Conservation (phyloP, 1,284 basidiomycete species). For the Apiotrichum sp. region DNA sequence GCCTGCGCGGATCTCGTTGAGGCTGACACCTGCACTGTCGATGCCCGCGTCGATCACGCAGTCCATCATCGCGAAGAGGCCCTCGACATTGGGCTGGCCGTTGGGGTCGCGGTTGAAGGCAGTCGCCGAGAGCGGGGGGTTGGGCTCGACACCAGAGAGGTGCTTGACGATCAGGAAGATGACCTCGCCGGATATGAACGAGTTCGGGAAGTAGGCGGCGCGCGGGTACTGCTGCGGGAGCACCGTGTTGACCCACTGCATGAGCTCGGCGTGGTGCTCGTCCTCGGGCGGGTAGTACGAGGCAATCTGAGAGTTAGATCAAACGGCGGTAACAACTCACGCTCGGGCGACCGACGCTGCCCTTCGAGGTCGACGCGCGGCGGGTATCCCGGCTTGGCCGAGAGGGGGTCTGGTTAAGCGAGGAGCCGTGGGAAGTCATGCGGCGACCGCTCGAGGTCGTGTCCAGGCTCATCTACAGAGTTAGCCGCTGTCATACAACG, state of each 20-base stretch:
- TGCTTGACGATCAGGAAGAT: conserved; percentile 47
- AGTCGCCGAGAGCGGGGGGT: conserved; percentile 33
- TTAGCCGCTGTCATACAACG: conserved; percentile 4
- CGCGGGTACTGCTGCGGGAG: conserved; percentile 61
- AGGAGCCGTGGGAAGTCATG: conserved; percentile 11
- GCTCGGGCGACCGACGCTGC: conserved; percentile 4
- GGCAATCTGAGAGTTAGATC: conserved; percentile 12
- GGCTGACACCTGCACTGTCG: conserved; percentile 77
- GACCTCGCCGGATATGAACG: conserved; percentile 48
- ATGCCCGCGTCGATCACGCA: conserved; percentile 81
- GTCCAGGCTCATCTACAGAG: conserved; percentile 41
- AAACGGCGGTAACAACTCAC: not conserved
- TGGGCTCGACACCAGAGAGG: conserved; percentile 37
- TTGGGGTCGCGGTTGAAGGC: conserved; percentile 35
- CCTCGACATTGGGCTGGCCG: conserved; percentile 61
- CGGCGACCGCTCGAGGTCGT: conserved; percentile 24
- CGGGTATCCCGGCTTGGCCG: conserved; percentile 42
- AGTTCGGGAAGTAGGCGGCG: conserved; percentile 53
- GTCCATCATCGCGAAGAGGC: conserved; percentile 80
- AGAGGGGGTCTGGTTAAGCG: conserved; percentile 17
- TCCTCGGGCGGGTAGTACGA: conserved; percentile 25
- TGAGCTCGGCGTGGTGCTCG: conserved; percentile 51
- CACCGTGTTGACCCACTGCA: conserved; percentile 80
- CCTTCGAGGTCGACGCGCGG: conserved; percentile 27
- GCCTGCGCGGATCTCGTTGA: conserved; percentile 78